Percentiles rank a stretch among this genome's conserved stretches.
These are phyloP conservation scores for Begonia masoniana DNA, from an alignment of 306 rosid genomes.

Conservation along the genomic window DNA sequence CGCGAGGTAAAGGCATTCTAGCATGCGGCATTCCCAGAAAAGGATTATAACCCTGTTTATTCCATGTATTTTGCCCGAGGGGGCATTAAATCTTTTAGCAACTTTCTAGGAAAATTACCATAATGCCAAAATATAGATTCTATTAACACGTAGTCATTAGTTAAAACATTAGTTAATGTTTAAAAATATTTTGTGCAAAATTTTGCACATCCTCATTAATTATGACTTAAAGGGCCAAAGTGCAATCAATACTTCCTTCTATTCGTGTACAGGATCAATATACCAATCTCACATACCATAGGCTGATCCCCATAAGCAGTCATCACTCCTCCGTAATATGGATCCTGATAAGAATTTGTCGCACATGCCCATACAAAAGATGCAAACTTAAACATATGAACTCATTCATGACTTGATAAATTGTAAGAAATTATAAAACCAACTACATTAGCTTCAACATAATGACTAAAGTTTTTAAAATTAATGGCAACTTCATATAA, in stretches of 20 bases:
- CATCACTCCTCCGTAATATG: slow-evolving; percentile 76
- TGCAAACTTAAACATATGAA: too few relatives aligned
- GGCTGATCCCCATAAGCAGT: slow-evolving; percentile 78
- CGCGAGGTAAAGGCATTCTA: slow-evolving; percentile 93
- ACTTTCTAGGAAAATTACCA: too few relatives aligned
- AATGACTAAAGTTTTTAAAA: too few relatives aligned
- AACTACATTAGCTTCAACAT: too few relatives aligned
- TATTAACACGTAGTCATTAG: too few relatives aligned
- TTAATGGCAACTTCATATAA: too few relatives aligned
- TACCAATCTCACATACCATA: slow-evolving; percentile 37
- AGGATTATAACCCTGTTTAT: slow-evolving; percentile 72
- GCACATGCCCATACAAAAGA: slow-evolving; percentile 67
- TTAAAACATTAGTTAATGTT: too few relatives aligned
- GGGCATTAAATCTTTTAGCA: too few relatives aligned
- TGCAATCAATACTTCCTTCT: not conserved
- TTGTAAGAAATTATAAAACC: slow-evolving; percentile 8
- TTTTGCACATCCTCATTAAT: too few relatives aligned
- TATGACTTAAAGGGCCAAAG: not conserved
- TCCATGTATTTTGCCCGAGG: not conserved
- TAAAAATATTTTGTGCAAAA: too few relatives aligned
- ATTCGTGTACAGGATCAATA: not conserved
- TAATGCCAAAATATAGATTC: too few relatives aligned
- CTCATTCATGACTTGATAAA: too few relatives aligned
- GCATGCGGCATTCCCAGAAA: slow-evolving; percentile 79
- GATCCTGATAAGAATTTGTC: slow-evolving; percentile 82